Evolutionary conservation across 768 basidiomycete genomes (phyloP).

Genomic region (Sarcomyxa edulis): DNA sequence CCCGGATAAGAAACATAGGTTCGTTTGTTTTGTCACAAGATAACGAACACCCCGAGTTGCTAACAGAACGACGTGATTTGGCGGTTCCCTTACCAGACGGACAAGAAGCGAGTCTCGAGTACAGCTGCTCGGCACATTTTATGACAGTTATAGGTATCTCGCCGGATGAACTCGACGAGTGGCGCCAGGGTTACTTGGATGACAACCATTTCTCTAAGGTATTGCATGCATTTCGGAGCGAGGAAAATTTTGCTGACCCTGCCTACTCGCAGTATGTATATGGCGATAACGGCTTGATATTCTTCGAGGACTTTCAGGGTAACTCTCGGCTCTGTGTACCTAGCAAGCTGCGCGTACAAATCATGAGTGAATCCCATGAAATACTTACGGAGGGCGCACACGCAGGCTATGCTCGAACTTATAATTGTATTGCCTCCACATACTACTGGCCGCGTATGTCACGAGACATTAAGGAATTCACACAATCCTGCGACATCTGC

Average conservation of each 20-base stretch:
- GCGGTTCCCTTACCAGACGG: no score
- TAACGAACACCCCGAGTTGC: no score
- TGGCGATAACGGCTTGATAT: constrained; percentile 12
- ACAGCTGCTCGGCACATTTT: no score
- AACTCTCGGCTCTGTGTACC: constrained; percentile 23
- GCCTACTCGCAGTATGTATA: constrained; percentile 7
- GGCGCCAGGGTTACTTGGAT: no score
- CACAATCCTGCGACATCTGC: constrained; percentile 19
- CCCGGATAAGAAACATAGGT: no score
- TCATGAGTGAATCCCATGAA: constrained; percentile 21
- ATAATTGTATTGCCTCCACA: constrained; percentile 13
- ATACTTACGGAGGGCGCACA: constrained; percentile 19
- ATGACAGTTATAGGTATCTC: no score
- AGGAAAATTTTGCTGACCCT: constrained; percentile 7
- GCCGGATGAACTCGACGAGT: no score
- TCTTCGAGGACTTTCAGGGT: constrained; percentile 18
- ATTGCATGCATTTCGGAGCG: no score
- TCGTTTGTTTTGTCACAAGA: no score
- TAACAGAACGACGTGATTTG: no score
- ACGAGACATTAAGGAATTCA: constrained; percentile 14
- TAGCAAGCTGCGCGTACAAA: background rate
- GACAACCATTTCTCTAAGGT: no score
- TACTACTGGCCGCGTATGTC: constrained; percentile 30
- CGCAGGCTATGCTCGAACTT: constrained; percentile 18
- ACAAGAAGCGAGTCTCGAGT: no score